Evolutionary conservation across 1,139 yeast species (phyloP), one percentile per base, ranked within the genome.

Genomic region (Candida tunisiensis): DNA sequence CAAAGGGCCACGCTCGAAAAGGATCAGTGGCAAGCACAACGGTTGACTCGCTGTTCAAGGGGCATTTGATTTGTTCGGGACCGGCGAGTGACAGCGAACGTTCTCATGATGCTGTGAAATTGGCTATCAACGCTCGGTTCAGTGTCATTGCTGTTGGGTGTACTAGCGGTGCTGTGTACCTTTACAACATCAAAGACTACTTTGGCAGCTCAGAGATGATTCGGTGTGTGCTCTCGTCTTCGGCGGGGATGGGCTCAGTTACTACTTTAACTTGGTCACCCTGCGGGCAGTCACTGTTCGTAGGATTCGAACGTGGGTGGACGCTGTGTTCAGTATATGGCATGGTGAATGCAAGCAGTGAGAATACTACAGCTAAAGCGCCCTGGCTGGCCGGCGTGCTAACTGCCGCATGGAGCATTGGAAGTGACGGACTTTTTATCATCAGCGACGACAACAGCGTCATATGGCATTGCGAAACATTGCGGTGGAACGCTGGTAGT

Each of bases 301-400:
- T 45, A 16, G 55, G 55, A 5, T 53, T 50, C 28, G 47, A 41
- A 19, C 33, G 32, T 11, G 58, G 57, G 2, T 54, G 59, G 59
- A 51, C 51, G 4, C 29, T 51, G 18, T 53, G 33, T 30, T 53
- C 58, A 1, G 56, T 51, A 8, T 53, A 49, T 27, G 59, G 59
- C 4, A 45, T 46, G 44, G 38, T 45, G 9, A 45, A 40, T n/a
- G 45, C 49, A 1, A 2, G 41, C 44, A 26, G 30, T 45, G 32
- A 9, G 34, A 33, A 19, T 49, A 8, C 19, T 10, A 17, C n/a
- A 9, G 19, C 19, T 9, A 46, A 28, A 35, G 43, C n/a, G n/a
- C n/a, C n/a, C 6, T 50, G 54, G 55, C 36, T 49, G 3, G 44
- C 42, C 6, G 54, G 54, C 1, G 35, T 49, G 16, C 27, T 25